These are phyloP conservation scores for Chaetomiaceae sp. DNA, from an alignment of 2,329 filamentous ascomycete genomes.

Conservation along the genomic window DNA sequence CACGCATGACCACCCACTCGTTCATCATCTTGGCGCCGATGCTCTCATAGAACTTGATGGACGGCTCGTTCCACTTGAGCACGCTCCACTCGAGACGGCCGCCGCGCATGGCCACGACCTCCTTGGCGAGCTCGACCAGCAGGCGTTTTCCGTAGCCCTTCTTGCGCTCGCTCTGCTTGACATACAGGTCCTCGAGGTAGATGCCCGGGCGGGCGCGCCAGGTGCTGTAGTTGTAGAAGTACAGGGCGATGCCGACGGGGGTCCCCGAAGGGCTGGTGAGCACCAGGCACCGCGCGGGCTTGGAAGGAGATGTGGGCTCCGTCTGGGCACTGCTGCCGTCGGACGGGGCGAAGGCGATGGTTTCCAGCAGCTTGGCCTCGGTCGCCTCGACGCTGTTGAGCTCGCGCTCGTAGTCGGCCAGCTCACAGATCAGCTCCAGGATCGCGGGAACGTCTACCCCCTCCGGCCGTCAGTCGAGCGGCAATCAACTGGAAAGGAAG, in stretches of 20 bases:
- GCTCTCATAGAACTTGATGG: conserved; percentile 77
- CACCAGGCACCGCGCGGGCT: conserved; percentile 73
- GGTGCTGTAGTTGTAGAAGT: conserved; percentile 94
- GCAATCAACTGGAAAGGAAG: no score
- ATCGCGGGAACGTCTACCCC: conserved; percentile 72
- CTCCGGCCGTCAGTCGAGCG: no score
- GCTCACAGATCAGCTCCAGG: conserved; percentile 73
- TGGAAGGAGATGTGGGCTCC: conserved; percentile 49
- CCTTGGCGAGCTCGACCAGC: conserved; percentile 70
- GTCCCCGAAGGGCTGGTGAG: conserved; percentile 48
- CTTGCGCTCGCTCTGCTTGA: conserved; percentile 64
- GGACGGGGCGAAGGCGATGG: conserved; percentile 69
- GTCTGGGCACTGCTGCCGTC: conserved; percentile 39
- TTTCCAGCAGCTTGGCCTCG: conserved; percentile 62
- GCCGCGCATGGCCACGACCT: conserved; percentile 68
- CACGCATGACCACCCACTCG: conserved; percentile 72
- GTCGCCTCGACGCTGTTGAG: conserved; percentile 72
- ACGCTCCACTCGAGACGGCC: conserved; percentile 85
- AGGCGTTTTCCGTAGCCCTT: conserved; percentile 76
- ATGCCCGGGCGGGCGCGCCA: conserved; percentile 86
- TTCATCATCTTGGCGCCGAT: conserved; percentile 62
- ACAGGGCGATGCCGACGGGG: conserved; percentile 74
- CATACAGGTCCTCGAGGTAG: conserved; percentile 91
- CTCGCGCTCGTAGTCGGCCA: conserved; percentile 84
- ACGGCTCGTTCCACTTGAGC: conserved; percentile 88